Base-by-base conservation (phyloP, 768 basidiomycete species). In the Boletus bicolor region DNA sequence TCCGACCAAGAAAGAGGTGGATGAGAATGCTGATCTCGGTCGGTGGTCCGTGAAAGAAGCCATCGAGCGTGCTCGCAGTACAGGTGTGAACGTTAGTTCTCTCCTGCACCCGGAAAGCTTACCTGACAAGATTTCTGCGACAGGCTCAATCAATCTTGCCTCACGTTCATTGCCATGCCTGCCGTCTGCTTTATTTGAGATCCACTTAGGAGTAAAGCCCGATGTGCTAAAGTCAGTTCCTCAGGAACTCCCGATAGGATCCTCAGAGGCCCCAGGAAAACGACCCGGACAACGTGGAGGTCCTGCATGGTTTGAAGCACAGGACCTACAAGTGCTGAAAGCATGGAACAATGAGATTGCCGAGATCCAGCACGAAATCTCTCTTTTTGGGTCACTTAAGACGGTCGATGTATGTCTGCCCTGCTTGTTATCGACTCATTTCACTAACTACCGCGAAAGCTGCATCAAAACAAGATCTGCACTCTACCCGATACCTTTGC, bases 361-460 rank as follows among this genome's bases (percentile, higher is more conserved):
- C 17, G 87, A 89, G 64, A 78, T 93, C 30, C 91, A 92, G 60
- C 85, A 83, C 24, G 91, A 93, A 67, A 86, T 93, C 14, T 87
- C 87, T 0, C 76, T 92, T 44, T 93, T 93, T 66, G 91, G 91
- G 3, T 89, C 88, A 4, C 75, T 93, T 50, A 92, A 91, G 71
- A 81, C 77, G 1, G 62, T 93, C 39, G 91, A 93, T 69, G 91
- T 91, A 72, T 54, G 90, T 75, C 17, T 44, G 15, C 15, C 52
- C 28, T 26, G 1, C 44, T 45, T 45, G 39, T 35, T 37, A 26
- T 52, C 38, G 0, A 14, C 46, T 15, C 26, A 37, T 32, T 46
- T 37, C 32, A 36, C 56, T 53, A 2, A 60, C 21, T 11, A 21
- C 36, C 19, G 35, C 21, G 53, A 48, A 54, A 93, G 91, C 72